Conservation (phyloP, 768 basidiomycete genomes). For the Terana coerulea region DNA sequence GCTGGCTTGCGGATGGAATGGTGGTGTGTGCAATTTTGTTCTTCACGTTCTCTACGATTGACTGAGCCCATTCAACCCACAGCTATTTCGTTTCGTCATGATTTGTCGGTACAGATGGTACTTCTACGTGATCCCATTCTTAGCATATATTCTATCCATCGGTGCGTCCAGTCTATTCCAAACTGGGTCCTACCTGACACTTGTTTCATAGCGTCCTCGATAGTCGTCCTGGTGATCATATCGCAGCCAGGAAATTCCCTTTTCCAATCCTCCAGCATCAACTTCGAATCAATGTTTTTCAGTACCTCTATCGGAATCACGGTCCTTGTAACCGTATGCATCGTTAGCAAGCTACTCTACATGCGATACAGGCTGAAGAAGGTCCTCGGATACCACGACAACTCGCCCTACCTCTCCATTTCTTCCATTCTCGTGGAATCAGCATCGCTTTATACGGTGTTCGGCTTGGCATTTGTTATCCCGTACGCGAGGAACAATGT, state of each 20-base stretch:
- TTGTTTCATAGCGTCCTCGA: conserved; percentile 16
- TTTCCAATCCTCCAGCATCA: conserved; percentile 12
- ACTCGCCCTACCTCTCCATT: conserved; percentile 16
- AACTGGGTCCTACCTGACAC: not conserved
- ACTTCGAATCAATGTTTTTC: conserved; percentile 22
- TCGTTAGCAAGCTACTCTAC: conserved; percentile 20
- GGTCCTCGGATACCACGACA: conserved; percentile 10
- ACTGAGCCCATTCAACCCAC: too few species aligned
- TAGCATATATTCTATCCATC: conserved; percentile 7
- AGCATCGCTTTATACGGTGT: conserved; percentile 20
- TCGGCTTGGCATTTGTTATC: conserved; percentile 21
- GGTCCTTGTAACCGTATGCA: conserved; percentile 19
- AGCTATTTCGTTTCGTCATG: conserved; percentile 22
- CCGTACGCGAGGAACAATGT: conserved; percentile 17
- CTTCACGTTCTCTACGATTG: too few species aligned
- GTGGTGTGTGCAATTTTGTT: conserved; percentile 17
- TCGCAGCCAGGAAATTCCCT: conserved; percentile 9
- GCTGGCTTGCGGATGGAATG: conserved; percentile 15
- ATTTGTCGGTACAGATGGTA: conserved; percentile 18
- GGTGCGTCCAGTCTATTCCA: too few species aligned
- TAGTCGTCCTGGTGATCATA: too few species aligned
- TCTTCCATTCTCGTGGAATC: conserved; percentile 28
- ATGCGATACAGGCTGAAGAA: conserved; percentile 21
- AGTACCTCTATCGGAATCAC: conserved; percentile 20
- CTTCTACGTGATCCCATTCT: conserved; percentile 14